A percentile compares a stretch with the other conserved stretches of the same genome.
These are phyloP conservation scores for Pythium folliculosum DNA, from an alignment of 352 stramenopile species.

Conservation along the genomic window DNA sequence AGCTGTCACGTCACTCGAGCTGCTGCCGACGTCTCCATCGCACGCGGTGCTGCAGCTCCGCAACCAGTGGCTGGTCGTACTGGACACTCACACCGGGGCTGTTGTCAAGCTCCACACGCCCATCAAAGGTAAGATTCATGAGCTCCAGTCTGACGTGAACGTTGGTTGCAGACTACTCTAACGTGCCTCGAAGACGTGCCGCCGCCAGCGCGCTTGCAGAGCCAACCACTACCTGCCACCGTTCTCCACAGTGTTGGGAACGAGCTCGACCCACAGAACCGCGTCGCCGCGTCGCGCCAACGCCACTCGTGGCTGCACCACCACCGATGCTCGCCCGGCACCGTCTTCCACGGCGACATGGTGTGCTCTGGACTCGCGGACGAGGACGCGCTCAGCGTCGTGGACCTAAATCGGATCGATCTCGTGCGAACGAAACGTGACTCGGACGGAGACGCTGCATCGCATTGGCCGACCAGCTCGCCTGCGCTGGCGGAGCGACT, in stretches of 20 bases:
- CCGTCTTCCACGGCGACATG: constrained; percentile 55
- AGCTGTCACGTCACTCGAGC: constrained; percentile 42
- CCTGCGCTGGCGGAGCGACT: constrained; percentile 14
- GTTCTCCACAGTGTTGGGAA: constrained; percentile 32
- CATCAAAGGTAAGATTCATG: constrained; percentile 36
- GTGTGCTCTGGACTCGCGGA: constrained; percentile 52
- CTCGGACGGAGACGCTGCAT: no score
- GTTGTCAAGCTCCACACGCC: constrained; percentile 65
- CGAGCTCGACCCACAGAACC: constrained; percentile 17
- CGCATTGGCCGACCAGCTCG: no score
- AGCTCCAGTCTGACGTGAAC: neutral
- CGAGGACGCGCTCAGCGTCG: constrained; percentile 41
- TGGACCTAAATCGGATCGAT: constrained; percentile 51
- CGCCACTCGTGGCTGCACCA: constrained; percentile 57
- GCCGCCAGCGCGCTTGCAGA: neutral
- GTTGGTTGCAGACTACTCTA: neutral
- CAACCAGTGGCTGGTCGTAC: constrained; percentile 70
- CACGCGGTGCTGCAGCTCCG: constrained; percentile 65
- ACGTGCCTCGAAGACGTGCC: neutral
- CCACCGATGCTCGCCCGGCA: constrained; percentile 47
- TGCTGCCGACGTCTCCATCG: constrained; percentile 20
- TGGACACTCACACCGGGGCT: constrained; percentile 42
- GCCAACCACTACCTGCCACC: constrained; percentile 27
- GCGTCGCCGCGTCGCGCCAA: constrained; percentile 27
- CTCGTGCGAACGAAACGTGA: neutral